A percentile compares a stretch with the other conserved stretches of the same genome.
These are phyloP conservation scores for Phytophthora syringae DNA, from an alignment of 352 stramenopile species.

Conservation along the genomic window DNA sequence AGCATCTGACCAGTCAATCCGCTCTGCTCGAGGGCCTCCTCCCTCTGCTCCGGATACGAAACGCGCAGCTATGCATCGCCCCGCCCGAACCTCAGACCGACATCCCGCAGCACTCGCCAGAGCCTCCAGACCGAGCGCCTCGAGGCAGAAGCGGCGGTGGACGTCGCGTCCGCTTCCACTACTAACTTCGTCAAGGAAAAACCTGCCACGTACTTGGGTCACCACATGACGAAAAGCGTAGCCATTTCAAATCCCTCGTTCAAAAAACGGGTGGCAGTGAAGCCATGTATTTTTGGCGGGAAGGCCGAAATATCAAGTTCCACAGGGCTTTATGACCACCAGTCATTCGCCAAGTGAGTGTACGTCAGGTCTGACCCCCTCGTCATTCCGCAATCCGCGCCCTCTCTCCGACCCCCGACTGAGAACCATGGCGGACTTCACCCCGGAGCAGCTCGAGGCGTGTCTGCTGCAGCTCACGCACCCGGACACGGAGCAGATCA, in stretches of 20 bases:
- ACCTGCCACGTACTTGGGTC: conserved; percentile 5
- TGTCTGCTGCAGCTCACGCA: conserved; percentile 92
- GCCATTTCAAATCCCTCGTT: conserved; percentile 30
- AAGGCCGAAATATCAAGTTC: conserved; percentile 28
- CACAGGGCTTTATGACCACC: conserved; percentile 33
- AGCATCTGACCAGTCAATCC: conserved; percentile 28
- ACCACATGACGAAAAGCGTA: conserved; percentile 20
- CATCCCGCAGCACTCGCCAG: background rate
- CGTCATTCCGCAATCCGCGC: conserved; percentile 33
- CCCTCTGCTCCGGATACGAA: conserved; percentile 27
- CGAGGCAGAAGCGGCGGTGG: background rate
- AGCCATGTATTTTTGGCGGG: conserved; percentile 33
- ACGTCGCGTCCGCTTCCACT: conserved; percentile 17
- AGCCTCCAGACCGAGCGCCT: conserved; percentile 5
- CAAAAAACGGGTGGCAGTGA: conserved; percentile 21
- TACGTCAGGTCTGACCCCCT: conserved; percentile 1
- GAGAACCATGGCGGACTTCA: conserved; percentile 75
- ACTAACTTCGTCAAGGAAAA: background rate
- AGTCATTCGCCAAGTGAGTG: conserved; percentile 37
- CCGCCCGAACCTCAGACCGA: conserved; percentile 15
- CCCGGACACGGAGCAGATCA: conserved; percentile 95
- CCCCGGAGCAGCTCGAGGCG: conserved; percentile 84
- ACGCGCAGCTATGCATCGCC: conserved; percentile 17
- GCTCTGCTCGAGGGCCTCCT: conserved; percentile 32
- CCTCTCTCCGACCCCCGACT: conserved; percentile 2